Conservation (phyloP, 192 early-diverging fungal species). For the Coemansia sp. region DNA sequence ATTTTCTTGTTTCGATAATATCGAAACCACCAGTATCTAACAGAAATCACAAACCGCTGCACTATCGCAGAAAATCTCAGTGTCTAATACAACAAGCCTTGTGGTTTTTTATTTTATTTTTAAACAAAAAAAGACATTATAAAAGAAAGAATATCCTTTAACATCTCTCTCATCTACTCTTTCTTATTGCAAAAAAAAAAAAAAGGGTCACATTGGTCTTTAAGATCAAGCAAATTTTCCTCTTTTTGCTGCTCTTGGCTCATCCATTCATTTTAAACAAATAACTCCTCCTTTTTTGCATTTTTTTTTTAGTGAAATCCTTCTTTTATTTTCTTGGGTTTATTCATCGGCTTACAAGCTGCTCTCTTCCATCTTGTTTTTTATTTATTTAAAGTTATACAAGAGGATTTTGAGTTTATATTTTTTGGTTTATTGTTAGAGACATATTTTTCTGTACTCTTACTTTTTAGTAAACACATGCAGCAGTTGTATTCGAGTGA, state of each 20-base stretch:
- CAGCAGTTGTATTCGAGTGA: slow-evolving; percentile 29
- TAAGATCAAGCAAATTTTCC: not conserved
- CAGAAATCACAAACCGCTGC: not conserved
- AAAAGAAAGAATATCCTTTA: not conserved
- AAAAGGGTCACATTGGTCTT: not conserved
- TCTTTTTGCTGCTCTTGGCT: not conserved
- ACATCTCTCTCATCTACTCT: not conserved
- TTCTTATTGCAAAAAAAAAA: not conserved
- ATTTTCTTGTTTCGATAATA: not conserved
- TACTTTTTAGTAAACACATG: slow-evolving; percentile 18
- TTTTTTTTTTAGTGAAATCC: not conserved
- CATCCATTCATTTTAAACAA: not conserved
- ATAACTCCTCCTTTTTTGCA: not conserved
- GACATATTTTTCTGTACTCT: slow-evolving; percentile 1
- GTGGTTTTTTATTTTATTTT: not conserved
- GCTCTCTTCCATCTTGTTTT: not conserved
- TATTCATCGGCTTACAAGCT: not conserved
- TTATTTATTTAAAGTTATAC: not conserved
- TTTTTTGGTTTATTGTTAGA: not conserved
- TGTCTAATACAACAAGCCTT: not conserved
- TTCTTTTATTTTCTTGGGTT: not conserved
- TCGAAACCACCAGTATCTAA: not conserved
- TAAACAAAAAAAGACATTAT: not conserved
- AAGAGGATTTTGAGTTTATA: not conserved
- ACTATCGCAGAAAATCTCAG: not conserved